Evolutionary conservation across 2,329 filamentous ascomycete species (phyloP).

Genomic region (Diaporthe capsici): DNA sequence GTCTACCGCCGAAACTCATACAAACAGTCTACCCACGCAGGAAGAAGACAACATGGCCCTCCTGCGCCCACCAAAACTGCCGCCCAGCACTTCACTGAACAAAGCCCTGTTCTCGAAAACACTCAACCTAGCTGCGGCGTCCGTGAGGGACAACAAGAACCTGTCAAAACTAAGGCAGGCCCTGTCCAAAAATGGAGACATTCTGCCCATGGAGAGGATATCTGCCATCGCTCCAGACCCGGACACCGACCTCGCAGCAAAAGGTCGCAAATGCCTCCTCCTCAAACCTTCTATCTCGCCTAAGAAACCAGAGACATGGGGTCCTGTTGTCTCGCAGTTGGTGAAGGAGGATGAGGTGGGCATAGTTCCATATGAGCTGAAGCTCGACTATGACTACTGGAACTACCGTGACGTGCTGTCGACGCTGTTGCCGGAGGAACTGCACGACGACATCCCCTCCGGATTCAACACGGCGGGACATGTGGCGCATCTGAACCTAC

Average conservation of each 20-base stretch:
- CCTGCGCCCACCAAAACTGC: slow-evolving; percentile 85
- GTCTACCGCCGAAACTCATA: slow-evolving; percentile 5
- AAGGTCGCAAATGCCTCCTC: slow-evolving; percentile 74
- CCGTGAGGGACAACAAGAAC: slow-evolving; percentile 80
- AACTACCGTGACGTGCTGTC: slow-evolving; percentile 87
- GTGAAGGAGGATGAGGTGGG: slow-evolving; percentile 77
- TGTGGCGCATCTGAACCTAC: slow-evolving; percentile 92
- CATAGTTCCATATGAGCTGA: slow-evolving; percentile 81
- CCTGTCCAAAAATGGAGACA: slow-evolving; percentile 75
- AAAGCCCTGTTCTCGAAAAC: slow-evolving; percentile 85
- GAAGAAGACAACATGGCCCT: slow-evolving; percentile 60
- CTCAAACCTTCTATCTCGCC: slow-evolving; percentile 69
- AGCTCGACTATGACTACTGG: slow-evolving; percentile 89
- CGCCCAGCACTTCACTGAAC: slow-evolving; percentile 84
- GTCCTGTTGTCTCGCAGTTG: slow-evolving; percentile 76
- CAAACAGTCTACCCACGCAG: background rate
- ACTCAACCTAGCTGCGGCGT: slow-evolving; percentile 82
- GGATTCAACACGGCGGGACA: slow-evolving; percentile 93
- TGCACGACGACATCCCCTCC: slow-evolving; percentile 84
- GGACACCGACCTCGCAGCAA: slow-evolving; percentile 63
- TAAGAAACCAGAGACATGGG: slow-evolving; percentile 81
- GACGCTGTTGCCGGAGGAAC: slow-evolving; percentile 83
- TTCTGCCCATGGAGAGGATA: slow-evolving; percentile 75
- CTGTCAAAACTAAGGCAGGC: slow-evolving; percentile 80
- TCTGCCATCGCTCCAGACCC: slow-evolving; percentile 75